Conservation (phyloP, 495 filamentous ascomycete genomes). For the Friedmanniomyces simplex region DNA sequence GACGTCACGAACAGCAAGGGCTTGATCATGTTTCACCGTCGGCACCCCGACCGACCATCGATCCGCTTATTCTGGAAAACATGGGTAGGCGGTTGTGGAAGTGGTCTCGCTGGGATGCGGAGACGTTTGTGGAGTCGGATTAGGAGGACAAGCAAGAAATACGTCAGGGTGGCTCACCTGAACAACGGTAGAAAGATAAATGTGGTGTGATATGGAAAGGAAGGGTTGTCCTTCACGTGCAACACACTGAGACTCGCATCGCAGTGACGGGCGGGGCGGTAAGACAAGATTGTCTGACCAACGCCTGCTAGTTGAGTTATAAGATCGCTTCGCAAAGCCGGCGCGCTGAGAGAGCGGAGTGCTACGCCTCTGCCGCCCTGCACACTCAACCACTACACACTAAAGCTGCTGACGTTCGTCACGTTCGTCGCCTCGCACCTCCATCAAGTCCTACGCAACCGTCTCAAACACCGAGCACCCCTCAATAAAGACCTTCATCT, state of each 20-base stretch:
- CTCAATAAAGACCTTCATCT: too few species aligned
- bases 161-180: not conserved
- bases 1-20: not conserved
- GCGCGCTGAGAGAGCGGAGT: too few species aligned
- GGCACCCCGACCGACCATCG: not conserved
- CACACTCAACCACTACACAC: not conserved
- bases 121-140: not conserved
- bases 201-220: not conserved
- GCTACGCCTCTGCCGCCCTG: not conserved
- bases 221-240: too few species aligned
- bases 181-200: not conserved
- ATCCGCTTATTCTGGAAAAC: not conserved
- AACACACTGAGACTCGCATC: too few species aligned
- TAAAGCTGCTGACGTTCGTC: constrained; percentile 5
- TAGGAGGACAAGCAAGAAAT: not conserved
- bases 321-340: too few species aligned
- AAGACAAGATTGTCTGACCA: too few species aligned
- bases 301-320: too few species aligned
- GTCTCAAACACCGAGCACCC: constrained; percentile 4
- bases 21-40: not conserved
- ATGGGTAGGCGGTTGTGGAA: not conserved
- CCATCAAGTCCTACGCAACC: constrained; percentile 12
- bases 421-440: constrained; percentile 2
- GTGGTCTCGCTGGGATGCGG: not conserved
- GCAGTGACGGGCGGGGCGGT: too few species aligned